These are phyloP conservation scores for Eustoma russellianum DNA, from an alignment of 257 asterid species.

Conservation along the genomic window DNA sequence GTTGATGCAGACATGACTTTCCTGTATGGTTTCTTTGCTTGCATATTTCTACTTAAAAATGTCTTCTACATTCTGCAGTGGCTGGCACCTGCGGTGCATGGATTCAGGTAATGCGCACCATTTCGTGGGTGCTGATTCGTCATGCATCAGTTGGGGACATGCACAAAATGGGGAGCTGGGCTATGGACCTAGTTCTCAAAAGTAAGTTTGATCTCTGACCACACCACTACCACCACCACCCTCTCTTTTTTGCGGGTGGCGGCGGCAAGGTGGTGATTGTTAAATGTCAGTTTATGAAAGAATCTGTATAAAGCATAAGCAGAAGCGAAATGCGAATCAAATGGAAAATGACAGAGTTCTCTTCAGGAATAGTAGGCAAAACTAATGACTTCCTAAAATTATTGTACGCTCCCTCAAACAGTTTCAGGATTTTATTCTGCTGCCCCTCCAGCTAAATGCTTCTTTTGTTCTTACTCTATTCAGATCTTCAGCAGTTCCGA, in stretches of 20 bases:
- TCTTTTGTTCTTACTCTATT: conserved; percentile 10
- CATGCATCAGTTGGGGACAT: conserved; percentile 98
- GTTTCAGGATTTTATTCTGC: neutral
- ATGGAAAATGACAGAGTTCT: too few relatives aligned
- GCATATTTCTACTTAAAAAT: conserved; percentile 1
- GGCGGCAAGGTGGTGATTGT: too few relatives aligned
- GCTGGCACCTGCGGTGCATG: conserved; percentile 94
- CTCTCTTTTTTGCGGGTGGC: too few relatives aligned
- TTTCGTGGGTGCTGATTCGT: conserved; percentile 98
- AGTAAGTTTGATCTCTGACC: conserved; percentile 29
- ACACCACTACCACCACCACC: too few relatives aligned
- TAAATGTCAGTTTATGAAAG: too few relatives aligned
- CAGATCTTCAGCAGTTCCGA: conserved; percentile 92
- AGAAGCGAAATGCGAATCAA: too few relatives aligned
- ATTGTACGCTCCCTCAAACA: too few relatives aligned
- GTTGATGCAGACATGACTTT: too few relatives aligned
- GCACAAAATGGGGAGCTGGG: conserved; percentile 96
- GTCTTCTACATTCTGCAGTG: conserved; percentile 34
- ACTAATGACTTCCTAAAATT: neutral
- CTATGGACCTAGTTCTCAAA: conserved; percentile 84
- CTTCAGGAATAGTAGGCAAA: too few relatives aligned
- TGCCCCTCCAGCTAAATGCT: neutral
- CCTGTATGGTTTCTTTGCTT: too few relatives aligned
- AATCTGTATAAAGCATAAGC: too few relatives aligned
- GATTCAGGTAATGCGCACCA: conserved; percentile 87